phyloP scores from a whole-genome alignment of 768 basidiomycete genomes.

The Lactarius indigo region DNA sequence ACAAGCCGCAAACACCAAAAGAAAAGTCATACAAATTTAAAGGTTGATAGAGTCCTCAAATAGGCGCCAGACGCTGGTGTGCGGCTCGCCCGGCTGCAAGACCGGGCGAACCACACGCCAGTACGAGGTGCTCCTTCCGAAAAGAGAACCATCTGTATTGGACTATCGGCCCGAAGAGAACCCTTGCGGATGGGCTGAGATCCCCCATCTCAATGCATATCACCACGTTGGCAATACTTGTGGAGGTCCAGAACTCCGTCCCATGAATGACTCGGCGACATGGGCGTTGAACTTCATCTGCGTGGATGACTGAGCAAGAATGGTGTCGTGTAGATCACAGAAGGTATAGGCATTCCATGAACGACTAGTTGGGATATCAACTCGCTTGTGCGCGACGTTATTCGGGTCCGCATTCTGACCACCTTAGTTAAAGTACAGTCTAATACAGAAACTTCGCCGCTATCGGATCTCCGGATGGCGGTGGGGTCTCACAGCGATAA shows the following conservation, averaged over 20 bases:
- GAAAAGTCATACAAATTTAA: constrained; percentile 36
- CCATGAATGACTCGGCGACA: constrained; percentile 71
- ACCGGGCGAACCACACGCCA: too few relatives aligned
- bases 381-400: too few relatives aligned
- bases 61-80: constrained; percentile 64
- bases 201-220: constrained; percentile 72
- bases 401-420: too few relatives aligned
- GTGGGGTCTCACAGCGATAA: too few relatives aligned
- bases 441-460: too few relatives aligned
- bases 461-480: too few relatives aligned
- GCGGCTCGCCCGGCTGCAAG: constrained; percentile 36
- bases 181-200: constrained; percentile 12
- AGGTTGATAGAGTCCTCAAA: constrained; percentile 63
- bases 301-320: neutral
- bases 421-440: too few relatives aligned
- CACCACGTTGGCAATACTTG: constrained; percentile 84
- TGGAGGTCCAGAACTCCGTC: constrained; percentile 76
- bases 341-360: constrained; percentile 52
- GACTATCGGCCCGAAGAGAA: constrained; percentile 12
- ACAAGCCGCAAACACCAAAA: neutral
- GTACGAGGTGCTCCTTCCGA: constrained; percentile 61
- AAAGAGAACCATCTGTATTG: constrained; percentile 76
- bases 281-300: constrained; percentile 56
- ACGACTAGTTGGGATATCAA: too few relatives aligned
- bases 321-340: neutral